Percentiles rank a stretch among this genome's conserved stretches.
Conservation (phyloP, 306 rosid species). For the Arachis hypogaea region DNA sequence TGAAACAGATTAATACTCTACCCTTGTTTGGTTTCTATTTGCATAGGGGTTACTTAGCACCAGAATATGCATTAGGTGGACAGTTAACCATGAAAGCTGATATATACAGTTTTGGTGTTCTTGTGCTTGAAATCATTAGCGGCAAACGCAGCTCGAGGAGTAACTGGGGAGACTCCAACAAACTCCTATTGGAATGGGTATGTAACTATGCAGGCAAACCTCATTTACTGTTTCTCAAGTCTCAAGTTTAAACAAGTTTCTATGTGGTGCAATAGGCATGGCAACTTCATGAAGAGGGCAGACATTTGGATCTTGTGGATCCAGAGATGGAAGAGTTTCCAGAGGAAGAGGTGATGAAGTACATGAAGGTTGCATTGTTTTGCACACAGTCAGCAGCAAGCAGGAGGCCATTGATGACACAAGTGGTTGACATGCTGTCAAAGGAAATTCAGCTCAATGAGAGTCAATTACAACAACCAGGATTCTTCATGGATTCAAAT, state of each 20-base stretch:
- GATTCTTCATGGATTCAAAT: conserved; percentile 54
- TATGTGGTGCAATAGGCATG: conserved; percentile 65
- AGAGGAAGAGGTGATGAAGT: conserved; percentile 64
- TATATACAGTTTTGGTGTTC: conserved; percentile 90
- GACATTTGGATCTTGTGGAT: conserved; percentile 76
- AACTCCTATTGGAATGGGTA: conserved; percentile 84
- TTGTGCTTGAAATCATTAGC: conserved; percentile 79
- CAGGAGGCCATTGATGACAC: conserved; percentile 80
- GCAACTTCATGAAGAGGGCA: conserved; percentile 79
- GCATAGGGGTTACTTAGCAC: conserved; percentile 92
- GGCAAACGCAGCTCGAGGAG: conserved; percentile 71
- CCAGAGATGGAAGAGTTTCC: conserved; percentile 63
- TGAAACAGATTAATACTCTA: conserved; percentile 11
- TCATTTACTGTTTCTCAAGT: background rate
- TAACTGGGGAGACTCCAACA: conserved; percentile 58
- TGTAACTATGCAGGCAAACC: background rate
- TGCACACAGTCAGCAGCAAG: conserved; percentile 82
- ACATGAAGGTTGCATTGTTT: conserved; percentile 89
- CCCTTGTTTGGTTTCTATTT: conserved; percentile 39
- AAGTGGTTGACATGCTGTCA: conserved; percentile 83
- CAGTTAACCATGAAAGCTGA: conserved; percentile 90
- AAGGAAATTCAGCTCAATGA: conserved; percentile 73
- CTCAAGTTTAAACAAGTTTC: background rate
- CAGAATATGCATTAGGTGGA: conserved; percentile 95
- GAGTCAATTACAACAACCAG: conserved; percentile 76